Evolutionary conservation across 192 early-diverging fungal genomes (phyloP).

Genomic region (Spizellomyces sp.): DNA sequence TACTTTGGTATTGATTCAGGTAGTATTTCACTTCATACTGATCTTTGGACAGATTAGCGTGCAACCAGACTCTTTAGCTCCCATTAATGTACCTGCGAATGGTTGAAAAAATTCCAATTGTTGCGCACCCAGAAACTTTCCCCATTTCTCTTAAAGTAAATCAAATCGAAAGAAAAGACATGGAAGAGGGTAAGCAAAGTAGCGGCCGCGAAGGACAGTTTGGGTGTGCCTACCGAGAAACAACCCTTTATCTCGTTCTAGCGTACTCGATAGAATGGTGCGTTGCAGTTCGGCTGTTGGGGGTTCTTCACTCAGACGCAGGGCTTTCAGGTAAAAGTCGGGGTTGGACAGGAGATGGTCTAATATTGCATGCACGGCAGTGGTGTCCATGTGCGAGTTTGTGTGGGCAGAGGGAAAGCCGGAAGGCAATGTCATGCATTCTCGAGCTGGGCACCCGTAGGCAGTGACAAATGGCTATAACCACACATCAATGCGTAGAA

Average conservation of each 20-base stretch:
- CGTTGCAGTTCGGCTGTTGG: background rate
- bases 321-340: background rate
- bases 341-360: slow-evolving; percentile 1
- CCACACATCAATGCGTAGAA: no score
- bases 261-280: background rate
- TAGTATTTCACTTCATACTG: slow-evolving; percentile 16
- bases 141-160: slow-evolving; percentile 21
- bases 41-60: background rate
- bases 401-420: no score
- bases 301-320: slow-evolving; percentile 5
- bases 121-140: background rate
- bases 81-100: background rate
- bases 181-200: background rate
- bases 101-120: slow-evolving; percentile 1
- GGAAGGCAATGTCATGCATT: no score
- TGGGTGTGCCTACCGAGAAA: slow-evolving; percentile 6
- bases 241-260: background rate
- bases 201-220: background rate
- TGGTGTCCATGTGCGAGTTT: background rate
- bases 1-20: background rate
- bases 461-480: no score
- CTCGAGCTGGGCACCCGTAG: no score
- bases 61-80: background rate
- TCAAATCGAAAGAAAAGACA: background rate
- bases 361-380: background rate